Evolutionary conservation across 2,329 filamentous ascomycete species (phyloP).

Genomic region (Cryphonectria parasitica): DNA sequence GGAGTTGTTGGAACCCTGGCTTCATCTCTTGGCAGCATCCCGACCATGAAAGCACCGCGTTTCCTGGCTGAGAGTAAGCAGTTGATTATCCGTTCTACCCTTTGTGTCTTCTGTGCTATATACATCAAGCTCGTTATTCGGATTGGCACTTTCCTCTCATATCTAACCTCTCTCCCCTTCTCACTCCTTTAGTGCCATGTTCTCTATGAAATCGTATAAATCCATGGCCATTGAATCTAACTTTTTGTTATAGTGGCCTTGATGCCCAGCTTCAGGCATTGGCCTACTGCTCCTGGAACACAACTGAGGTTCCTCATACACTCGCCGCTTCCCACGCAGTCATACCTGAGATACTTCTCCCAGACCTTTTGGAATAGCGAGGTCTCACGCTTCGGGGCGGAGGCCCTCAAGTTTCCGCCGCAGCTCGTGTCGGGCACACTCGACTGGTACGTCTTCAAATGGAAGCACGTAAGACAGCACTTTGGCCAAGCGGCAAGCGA

Average conservation of each 20-base stretch:
- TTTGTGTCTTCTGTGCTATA: background rate
- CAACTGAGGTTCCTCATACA: background rate
- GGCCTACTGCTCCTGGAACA: background rate
- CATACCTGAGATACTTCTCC: slow-evolving; percentile 15
- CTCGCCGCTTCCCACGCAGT: background rate
- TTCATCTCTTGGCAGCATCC: background rate
- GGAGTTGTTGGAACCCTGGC: background rate
- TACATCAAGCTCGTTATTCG: background rate
- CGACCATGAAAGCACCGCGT: background rate
- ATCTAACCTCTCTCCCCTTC: too few relatives aligned
- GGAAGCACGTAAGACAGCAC: background rate
- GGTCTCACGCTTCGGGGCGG: slow-evolving; percentile 7
- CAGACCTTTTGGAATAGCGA: slow-evolving; percentile 23
- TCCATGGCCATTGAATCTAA: background rate
- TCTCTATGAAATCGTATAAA: background rate
- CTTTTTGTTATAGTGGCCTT: background rate
- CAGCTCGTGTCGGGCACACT: background rate
- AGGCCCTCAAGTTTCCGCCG: slow-evolving; percentile 17
- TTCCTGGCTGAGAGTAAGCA: slow-evolving; percentile 9
- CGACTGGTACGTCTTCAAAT: background rate
- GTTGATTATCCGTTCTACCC: too few relatives aligned
- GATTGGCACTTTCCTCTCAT: background rate
- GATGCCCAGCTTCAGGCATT: background rate
- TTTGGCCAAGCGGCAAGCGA: slow-evolving; percentile 10
- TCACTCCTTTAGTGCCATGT: too few relatives aligned